Evolutionary conservation across 2,329 filamentous ascomycete species (phyloP).

Genomic region (Orbilia ellipsospora): DNA sequence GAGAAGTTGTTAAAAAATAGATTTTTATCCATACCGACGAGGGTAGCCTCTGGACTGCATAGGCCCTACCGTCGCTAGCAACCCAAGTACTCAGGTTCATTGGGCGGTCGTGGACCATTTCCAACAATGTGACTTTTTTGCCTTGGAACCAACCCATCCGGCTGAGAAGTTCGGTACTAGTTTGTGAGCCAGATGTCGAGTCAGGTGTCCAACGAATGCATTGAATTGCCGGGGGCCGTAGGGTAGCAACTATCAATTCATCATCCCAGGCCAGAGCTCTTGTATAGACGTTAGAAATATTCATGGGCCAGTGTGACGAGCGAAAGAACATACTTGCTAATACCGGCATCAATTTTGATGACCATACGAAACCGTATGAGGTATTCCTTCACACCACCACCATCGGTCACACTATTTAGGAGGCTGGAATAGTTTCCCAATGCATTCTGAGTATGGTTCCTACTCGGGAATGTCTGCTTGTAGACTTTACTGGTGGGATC

Average conservation of each 20-base stretch:
- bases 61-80: constrained; percentile 85
- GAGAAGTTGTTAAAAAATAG: neutral
- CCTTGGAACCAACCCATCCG: constrained; percentile 82
- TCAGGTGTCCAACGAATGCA: constrained; percentile 96
- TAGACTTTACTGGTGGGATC: constrained; percentile 86
- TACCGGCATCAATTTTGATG: constrained; percentile 96
- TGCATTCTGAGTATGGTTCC: constrained; percentile 68
- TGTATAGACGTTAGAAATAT: constrained; percentile 61
- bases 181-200: constrained; percentile 77
- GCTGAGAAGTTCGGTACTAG: constrained; percentile 87
- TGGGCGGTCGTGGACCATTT: constrained; percentile 93
- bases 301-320: neutral
- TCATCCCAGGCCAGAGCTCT: constrained; percentile 89
- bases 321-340: constrained; percentile 63
- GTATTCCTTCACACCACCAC: constrained; percentile 81
- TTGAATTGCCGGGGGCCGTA: constrained; percentile 92
- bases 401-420: constrained; percentile 81
- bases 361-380: constrained; percentile 96
- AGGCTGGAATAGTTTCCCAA: constrained; percentile 60
- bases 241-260: constrained; percentile 89
- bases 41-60: constrained; percentile 81
- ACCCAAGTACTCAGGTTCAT: constrained; percentile 98
- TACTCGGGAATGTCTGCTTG: constrained; percentile 79
- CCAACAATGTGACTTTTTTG: constrained; percentile 77
- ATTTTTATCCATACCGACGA: constrained; percentile 34